Evolutionary conservation across 768 basidiomycete species (phyloP), one percentile per base, ranked within the genome.

Genomic region (Cubamyces sp.): DNA sequence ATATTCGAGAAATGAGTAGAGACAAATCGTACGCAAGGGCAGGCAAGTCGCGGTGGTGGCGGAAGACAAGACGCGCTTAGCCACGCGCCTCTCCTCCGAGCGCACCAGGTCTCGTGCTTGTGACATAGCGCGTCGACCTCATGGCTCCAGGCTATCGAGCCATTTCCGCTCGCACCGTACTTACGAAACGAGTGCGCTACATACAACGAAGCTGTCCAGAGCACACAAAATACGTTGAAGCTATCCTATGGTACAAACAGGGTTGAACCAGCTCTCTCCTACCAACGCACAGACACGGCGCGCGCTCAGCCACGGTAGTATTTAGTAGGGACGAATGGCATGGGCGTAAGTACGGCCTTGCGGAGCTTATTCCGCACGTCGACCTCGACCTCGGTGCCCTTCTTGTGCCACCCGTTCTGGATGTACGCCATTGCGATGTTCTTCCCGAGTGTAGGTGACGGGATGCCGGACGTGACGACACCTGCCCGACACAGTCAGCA

Each of bases 341-440:
- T 92, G 0, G 85, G 81, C 5, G 85, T 85, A 30, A 98, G 77
- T 11, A 84, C 77, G 0, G 90, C 94, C 66, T 84, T 86, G 46
- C 93, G 80, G 71, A 85, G 71, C 75, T 92, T 94, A 61, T 85
- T 88, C 49, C 96, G 82, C 40, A 98, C 90, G 62, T 96, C 90
- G 16, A 98, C 88, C 52, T 83, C 81, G 3, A 98, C 79, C 71
- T 89, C 84, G 0, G 90, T 96, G 12, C 92, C 94, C 74, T 92
- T 96, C 78, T 95, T 98, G 77, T 96, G 92, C 75, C 81, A 87
- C 0, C 94, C 94, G 21, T 79, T 82, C 64, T 79, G 73, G 49
- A 98, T 82, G 69, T 98, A 98, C 0, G 87, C 96, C 96, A 98
- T 98, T 0, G 96, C 94, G 67, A 98, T 93, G 74, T 99, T 98